Conservation (phyloP, 2,329 filamentous ascomycete genomes). For the Paecilomyces fulvus region DNA sequence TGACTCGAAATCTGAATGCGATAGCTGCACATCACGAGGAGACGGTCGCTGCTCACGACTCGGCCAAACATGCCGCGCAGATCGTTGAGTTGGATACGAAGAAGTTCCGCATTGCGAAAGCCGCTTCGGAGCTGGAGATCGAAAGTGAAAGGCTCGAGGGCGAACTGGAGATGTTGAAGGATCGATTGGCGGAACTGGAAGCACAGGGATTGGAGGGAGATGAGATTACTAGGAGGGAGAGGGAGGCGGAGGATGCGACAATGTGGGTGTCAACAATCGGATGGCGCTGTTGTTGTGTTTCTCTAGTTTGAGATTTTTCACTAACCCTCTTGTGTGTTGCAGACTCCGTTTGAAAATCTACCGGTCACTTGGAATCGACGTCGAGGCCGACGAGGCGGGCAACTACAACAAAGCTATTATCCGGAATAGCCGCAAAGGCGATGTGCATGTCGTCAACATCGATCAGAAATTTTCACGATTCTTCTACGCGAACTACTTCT, state of each 20-base stretch:
- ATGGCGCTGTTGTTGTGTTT: background rate
- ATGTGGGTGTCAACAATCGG: conserved; percentile 23
- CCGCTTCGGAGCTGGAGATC: conserved; percentile 78
- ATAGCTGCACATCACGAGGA: conserved; percentile 69
- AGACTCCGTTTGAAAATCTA: conserved; percentile 82
- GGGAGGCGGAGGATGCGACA: conserved; percentile 43
- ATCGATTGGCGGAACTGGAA: conserved; percentile 72
- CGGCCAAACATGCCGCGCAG: conserved; percentile 69
- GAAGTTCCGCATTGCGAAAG: conserved; percentile 92
- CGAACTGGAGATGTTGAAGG: conserved; percentile 66
- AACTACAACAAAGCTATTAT: conserved; percentile 82
- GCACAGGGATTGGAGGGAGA: conserved; percentile 75
- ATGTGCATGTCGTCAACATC: conserved; percentile 91
- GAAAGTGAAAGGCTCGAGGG: conserved; percentile 86
- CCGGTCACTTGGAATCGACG: conserved; percentile 79
- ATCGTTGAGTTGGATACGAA: conserved; percentile 84
- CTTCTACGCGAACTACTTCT: conserved; percentile 95
- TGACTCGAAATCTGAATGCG: conserved; percentile 67
- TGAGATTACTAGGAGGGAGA: conserved; percentile 42
- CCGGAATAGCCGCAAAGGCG: conserved; percentile 74
- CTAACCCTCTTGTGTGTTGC: background rate
- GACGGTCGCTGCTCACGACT: conserved; percentile 65
- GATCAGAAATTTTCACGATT: conserved; percentile 84
- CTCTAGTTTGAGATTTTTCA: background rate
- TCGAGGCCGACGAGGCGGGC: conserved; percentile 70